Evolutionary conservation across 345 rosid genomes (phyloP).

Genomic region (Hirschfeldia incana): DNA sequence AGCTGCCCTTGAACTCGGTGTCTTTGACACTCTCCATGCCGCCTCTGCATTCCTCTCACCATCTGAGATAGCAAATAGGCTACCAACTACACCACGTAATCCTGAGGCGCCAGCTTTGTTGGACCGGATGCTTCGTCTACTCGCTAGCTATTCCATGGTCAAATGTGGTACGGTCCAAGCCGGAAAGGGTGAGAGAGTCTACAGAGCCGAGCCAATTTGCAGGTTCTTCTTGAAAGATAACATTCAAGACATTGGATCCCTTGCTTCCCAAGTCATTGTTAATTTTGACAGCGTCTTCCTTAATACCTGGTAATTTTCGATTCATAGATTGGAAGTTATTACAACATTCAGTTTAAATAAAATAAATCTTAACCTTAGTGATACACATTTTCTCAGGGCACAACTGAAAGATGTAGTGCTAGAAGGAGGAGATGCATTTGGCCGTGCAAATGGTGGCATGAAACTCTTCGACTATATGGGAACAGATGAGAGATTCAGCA

Average conservation of each 20-base stretch:
- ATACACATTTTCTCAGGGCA: no score
- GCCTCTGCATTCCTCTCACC: not conserved
- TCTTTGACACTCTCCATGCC: not conserved
- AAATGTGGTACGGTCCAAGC: not conserved
- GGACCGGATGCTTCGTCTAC: not conserved
- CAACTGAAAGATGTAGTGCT: no score
- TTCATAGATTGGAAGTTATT: not conserved
- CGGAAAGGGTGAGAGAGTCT: no score
- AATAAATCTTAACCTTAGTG: not conserved
- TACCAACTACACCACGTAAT: not conserved
- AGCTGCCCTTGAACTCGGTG: not conserved
- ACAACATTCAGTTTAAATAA: not conserved
- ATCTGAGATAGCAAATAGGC: not conserved
- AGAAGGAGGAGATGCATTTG: no score
- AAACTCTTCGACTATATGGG: no score
- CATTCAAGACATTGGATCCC: no score
- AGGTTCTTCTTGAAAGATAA: no score
- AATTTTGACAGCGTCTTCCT: constrained; percentile 43
- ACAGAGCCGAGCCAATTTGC: no score
- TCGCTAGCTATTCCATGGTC: not conserved
- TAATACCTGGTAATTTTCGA: constrained; percentile 40
- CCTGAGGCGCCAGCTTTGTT: not conserved
- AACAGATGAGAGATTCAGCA: no score
- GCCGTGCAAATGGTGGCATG: no score
- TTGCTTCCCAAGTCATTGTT: constrained; percentile 1